These are phyloP conservation scores for Candida sonorensis DNA, from an alignment of 805 yeast species.

Conservation along the genomic window DNA sequence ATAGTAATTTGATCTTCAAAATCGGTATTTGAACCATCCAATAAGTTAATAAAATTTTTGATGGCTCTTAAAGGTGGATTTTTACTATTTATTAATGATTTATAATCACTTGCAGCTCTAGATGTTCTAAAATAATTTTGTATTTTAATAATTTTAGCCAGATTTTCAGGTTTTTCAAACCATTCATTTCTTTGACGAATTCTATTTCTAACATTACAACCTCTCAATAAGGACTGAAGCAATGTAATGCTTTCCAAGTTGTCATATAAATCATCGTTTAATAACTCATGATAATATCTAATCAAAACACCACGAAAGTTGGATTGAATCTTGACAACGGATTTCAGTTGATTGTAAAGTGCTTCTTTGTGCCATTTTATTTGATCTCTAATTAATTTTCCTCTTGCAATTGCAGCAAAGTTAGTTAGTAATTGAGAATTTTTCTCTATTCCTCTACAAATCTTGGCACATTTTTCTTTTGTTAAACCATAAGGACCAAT, in stretches of 20 bases:
- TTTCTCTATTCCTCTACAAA: constrained; percentile 34
- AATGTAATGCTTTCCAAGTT: constrained; percentile 31
- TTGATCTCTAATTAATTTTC: constrained; percentile 30
- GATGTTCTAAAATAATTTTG: constrained; percentile 70
- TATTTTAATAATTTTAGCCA: constrained; percentile 55
- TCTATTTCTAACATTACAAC: constrained; percentile 33
- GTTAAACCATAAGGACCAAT: constrained; percentile 39
- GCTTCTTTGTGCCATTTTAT: constrained; percentile 15
- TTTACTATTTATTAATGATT: constrained; percentile 55
- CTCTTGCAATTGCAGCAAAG: constrained; percentile 39
- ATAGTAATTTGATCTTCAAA: constrained; percentile 68
- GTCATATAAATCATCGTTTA: constrained; percentile 46
- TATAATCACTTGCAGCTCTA: constrained; percentile 66
- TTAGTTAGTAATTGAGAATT: constrained; percentile 32
- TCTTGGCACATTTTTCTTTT: constrained; percentile 34
- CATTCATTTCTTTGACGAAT: constrained; percentile 31
- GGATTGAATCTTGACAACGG: constrained; percentile 46
- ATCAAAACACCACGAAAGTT: constrained; percentile 54
- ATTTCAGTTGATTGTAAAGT: constrained; percentile 21
- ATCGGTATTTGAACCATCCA: constrained; percentile 58
- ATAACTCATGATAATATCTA: constrained; percentile 49
- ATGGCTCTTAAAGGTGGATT: constrained; percentile 79
- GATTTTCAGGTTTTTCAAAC: constrained; percentile 43
- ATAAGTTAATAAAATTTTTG: constrained; percentile 64
- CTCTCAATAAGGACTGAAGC: constrained; percentile 54